Evolutionary conservation across 177 flowering plant species (phyloP), one percentile per base, ranked within the genome.

Genomic region (Vitis hybrid): DNA sequence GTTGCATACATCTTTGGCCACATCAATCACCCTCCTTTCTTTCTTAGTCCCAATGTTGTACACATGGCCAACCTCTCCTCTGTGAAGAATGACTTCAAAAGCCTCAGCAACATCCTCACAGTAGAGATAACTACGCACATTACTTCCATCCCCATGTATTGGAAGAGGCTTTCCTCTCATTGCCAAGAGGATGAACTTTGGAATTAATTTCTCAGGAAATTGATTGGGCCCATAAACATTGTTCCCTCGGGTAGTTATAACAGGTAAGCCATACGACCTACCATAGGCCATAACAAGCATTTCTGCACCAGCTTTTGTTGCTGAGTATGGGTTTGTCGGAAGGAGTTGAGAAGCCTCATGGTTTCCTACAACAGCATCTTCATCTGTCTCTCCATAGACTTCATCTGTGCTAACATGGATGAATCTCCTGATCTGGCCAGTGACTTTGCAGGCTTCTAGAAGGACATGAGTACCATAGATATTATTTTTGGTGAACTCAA

Each of bases 251-350:
- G 91, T 87, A 5, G 91, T 87, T 31, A 87, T 87, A 39, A 86
- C 89, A 65, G 91, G 91, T 33, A 87, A 70, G 8, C 91, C 91
- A 67, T 87, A 87, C 0, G 91, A 87, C 66, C 89, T 74, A 26
- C 88, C 89, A 75, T 87, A 87, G 29, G 91, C 91, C 91, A 87
- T 87, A 56, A 87, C 91, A 74, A 87, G 91, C 91, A 87, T 87
- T 70, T 87, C 91, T 10, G 91, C 91, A 50, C 91, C 91, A 62
- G 91, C 91, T 74, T 87, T 87, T 16, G 91, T 87, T 13, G 91
- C 91, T 18, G 91, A 87, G 76, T 87, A 87, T 10, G 91, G 91
- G 67, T 87, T 87, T 26, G 91, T 87, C 14, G 91, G 91, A 19
- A 86, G 87, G 52, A 87, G 87, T 62, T 87, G 91, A 19, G 91